Percentiles rank a stretch among this genome's conserved stretches.
Conservation (phyloP, 768 basidiomycete genomes). For the Russula griseocarnosa region DNA sequence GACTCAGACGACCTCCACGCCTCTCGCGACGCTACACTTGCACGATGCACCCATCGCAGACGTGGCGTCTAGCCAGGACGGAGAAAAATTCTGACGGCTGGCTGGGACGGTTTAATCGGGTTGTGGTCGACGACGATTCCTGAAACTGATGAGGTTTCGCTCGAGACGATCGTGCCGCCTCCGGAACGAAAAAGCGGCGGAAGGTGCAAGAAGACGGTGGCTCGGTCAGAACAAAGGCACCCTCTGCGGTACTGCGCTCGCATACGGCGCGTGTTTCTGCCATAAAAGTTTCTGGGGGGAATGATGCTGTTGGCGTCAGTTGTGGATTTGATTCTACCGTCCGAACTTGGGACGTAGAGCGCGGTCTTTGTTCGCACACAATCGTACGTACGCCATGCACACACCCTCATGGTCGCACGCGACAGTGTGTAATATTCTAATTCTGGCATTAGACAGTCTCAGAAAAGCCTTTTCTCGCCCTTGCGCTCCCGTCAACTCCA, state of each 20-base stretch:
- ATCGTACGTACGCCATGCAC: slow-evolving; percentile 47
- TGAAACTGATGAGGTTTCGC: slow-evolving; percentile 54
- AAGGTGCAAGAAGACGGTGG: slow-evolving; percentile 40
- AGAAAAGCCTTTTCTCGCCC: slow-evolving; percentile 70
- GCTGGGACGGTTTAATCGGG: slow-evolving; percentile 85
- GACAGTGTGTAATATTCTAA: too few relatives aligned
- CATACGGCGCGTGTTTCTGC: slow-evolving; percentile 81
- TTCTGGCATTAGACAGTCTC: slow-evolving; percentile 49
- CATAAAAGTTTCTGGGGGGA: slow-evolving; percentile 47
- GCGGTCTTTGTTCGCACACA: slow-evolving; percentile 64
- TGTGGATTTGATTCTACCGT: slow-evolving; percentile 91
- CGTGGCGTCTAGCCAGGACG: slow-evolving; percentile 51
- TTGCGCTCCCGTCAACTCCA: slow-evolving; percentile 45
- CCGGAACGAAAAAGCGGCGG: slow-evolving; percentile 56
- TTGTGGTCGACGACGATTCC: slow-evolving; percentile 72
- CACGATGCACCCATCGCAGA: slow-evolving; percentile 81
- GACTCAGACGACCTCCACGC: slow-evolving; percentile 15
- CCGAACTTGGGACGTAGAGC: slow-evolving; percentile 80
- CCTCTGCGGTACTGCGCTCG: slow-evolving; percentile 68
- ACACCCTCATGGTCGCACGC: too few relatives aligned
- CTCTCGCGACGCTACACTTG: slow-evolving; percentile 69
- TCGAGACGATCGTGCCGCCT: slow-evolving; percentile 34
- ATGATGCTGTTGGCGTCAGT: slow-evolving; percentile 58
- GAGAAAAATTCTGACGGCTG: slow-evolving; percentile 70
- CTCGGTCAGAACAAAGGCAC: slow-evolving; percentile 50